Percentiles rank a stretch among this genome's conserved stretches.
These are phyloP conservation scores for Hyphopichia wangnamkhiaoensis DNA, from an alignment of 1,139 yeast species.

Conservation along the genomic window DNA sequence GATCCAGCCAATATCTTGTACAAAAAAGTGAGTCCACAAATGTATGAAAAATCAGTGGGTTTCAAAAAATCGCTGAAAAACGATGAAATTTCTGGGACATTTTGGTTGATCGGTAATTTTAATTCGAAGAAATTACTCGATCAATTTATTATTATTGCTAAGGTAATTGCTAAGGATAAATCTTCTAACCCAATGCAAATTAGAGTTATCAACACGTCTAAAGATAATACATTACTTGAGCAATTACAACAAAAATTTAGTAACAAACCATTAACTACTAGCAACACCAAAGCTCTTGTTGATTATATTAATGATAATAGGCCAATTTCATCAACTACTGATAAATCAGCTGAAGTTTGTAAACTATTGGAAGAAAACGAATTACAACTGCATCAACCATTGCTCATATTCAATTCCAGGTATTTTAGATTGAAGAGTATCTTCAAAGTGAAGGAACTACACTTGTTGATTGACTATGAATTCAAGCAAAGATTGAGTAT, in stretches of 20 bases:
- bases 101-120: constrained; percentile 63
- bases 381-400: constrained; percentile 37
- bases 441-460: constrained; percentile 23
- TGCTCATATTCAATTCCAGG: constrained; percentile 43
- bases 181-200: constrained; percentile 32
- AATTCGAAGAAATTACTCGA: constrained; percentile 28
- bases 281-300: background rate
- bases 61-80: constrained; percentile 16
- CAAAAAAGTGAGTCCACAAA: constrained; percentile 29
- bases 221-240: constrained; percentile 4
- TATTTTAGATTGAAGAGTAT: constrained; percentile 32
- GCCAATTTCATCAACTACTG: background rate
- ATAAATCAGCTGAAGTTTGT: constrained; percentile 4
- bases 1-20: constrained; percentile 36
- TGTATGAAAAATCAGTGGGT: constrained; percentile 22
- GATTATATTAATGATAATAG: background rate
- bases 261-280: background rate
- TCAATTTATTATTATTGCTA: constrained; percentile 43
- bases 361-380: constrained; percentile 22
- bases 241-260: background rate
- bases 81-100: constrained; percentile 26
- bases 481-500: constrained; percentile 31
- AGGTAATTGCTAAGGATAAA: constrained; percentile 22
- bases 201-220: constrained; percentile 28
- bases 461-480: constrained; percentile 37